Base-by-base conservation (phyloP, 2,329 filamentous ascomycete genomes). In the Phyllosticta capitalensis region DNA sequence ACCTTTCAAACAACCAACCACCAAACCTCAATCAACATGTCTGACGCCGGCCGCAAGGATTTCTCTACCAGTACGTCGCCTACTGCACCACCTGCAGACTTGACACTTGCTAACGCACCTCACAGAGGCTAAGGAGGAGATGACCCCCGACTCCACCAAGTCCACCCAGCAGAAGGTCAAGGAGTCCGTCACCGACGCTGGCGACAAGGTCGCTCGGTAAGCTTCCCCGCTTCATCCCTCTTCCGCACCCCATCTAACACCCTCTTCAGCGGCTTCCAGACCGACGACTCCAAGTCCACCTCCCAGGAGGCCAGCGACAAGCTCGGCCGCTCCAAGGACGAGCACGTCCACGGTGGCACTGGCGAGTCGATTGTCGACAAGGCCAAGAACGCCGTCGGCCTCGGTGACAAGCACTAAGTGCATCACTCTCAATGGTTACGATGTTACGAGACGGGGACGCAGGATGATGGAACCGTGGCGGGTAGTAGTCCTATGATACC, bases 11-110 rank as follows among this genome's bases (percentile, higher is more conserved):
- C 53, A 53, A 64, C 66, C 63, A 67, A 63, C 38, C 53, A 66
- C 63, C 60, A 67, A 69, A 66, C 69, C 78, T 64, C 68, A 81
- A 81, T 60, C 63, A 69, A 67, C 72, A 84, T 84, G 82, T 81
- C 83, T 78, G 83, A 85, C 74, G 58, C 72, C 66, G 78, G 77
- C 68, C 82, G 83, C 81, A 85, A 86, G 75, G 81, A 83, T 73
- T 79, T 83, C 72, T 67, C 72, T 65, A 77, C 76, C 70, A 81
- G 74, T 72, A 65, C 56, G 68, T 66, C 57, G 26, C 50, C 50
- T 60, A 48, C 26, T 14, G 38, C 54, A 14, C 12, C 52, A 19
- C 24, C 19, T 22, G 14, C 24, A 1, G 6, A 1, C 17, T 21
- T 7, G n/a, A 26, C 51, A 19, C 9, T 21, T 26, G 61, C 66